These are phyloP conservation scores for Cryphonectria carpinicola DNA, from an alignment of 2,329 filamentous ascomycete genomes.

Conservation along the genomic window DNA sequence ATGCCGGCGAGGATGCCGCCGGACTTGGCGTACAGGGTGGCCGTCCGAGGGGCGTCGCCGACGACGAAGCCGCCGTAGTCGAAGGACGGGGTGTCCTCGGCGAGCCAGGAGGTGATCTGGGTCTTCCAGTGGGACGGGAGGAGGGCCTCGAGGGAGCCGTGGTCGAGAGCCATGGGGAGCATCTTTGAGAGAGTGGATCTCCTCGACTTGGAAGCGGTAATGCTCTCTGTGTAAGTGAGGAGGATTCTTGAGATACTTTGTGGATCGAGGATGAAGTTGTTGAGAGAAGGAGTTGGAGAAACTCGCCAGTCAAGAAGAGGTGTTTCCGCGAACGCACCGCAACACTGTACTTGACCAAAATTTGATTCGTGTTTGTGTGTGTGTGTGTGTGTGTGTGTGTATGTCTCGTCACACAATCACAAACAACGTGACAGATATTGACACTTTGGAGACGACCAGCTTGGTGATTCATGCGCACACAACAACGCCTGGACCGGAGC, in stretches of 20 bases:
- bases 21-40: slow-evolving; percentile 72
- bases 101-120: slow-evolving; percentile 81
- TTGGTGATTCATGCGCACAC: background rate
- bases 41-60: slow-evolving; percentile 67
- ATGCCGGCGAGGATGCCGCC: slow-evolving; percentile 84
- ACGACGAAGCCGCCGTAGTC: slow-evolving; percentile 98
- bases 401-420: background rate
- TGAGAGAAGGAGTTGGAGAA: background rate
- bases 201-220: background rate
- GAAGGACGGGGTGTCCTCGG: slow-evolving; percentile 94
- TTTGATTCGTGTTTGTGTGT: no score
- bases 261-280: background rate
- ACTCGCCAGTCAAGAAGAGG: no score
- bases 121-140: slow-evolving; percentile 85
- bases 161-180: slow-evolving; percentile 36
- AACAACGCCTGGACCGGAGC: background rate
- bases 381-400: background rate
- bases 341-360: no score
- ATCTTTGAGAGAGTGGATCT: slow-evolving; percentile 14
- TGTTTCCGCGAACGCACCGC: no score
- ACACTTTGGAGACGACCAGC: background rate
- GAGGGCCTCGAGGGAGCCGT: slow-evolving; percentile 64
- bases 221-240: slow-evolving; percentile 7
- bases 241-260: background rate
- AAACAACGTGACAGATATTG: background rate